Conservation (phyloP, 805 yeast species). For the Ogataea polymorpha region DNA sequence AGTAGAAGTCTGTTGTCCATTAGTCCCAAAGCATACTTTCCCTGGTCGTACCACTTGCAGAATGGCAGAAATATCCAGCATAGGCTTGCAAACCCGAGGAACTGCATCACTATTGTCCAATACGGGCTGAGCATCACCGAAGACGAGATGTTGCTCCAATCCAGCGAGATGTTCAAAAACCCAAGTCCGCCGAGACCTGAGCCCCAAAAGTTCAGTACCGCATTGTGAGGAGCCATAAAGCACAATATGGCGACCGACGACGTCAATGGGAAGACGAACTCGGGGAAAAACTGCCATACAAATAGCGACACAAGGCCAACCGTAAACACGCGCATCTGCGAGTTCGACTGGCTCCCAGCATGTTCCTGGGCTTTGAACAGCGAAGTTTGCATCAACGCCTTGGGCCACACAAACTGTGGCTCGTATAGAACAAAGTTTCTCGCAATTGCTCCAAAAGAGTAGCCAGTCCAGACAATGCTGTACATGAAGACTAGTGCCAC, state of each 20-base stretch:
- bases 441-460: constrained; percentile 52
- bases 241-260: constrained; percentile 48
- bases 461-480: constrained; percentile 51
- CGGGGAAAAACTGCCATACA: constrained; percentile 50
- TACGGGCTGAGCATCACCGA: constrained; percentile 48
- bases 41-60: constrained; percentile 38
- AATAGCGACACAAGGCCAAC: constrained; percentile 34
- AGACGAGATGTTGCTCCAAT: constrained; percentile 54
- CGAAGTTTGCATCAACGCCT: constrained; percentile 51
- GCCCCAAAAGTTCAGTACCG: constrained; percentile 42
- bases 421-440: constrained; percentile 44
- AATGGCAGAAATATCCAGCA: constrained; percentile 49
- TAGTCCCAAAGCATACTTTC: constrained; percentile 38
- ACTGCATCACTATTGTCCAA: constrained; percentile 50
- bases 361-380: constrained; percentile 33
- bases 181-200: constrained; percentile 56
- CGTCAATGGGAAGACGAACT: constrained; percentile 45
- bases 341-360: constrained; percentile 13
- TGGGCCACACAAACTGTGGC: constrained; percentile 49
- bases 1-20: constrained; percentile 46
- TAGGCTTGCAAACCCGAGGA: constrained; percentile 43
- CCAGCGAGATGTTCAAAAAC: constrained; percentile 44
- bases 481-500: constrained; percentile 47
- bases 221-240: constrained; percentile 45
- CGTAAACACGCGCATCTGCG: constrained; percentile 38